phyloP scores from a whole-genome alignment of 2,329 filamentous ascomycete species.

The Botrytis elliptica region DNA sequence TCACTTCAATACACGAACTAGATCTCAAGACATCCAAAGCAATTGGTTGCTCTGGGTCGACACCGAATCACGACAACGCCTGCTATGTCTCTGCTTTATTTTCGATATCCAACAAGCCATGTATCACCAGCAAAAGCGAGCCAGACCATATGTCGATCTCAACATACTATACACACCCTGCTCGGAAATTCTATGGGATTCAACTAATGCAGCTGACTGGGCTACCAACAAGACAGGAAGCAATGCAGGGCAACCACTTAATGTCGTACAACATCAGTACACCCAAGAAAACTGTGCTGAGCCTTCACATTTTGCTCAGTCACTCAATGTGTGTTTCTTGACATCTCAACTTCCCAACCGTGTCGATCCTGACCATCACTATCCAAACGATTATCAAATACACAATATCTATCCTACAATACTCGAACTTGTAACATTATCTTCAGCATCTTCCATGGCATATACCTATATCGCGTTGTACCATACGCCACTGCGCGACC shows the following conservation, averaged over 20 bases:
- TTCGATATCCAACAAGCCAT: conserved; percentile 56
- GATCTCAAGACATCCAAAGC: conserved; percentile 22
- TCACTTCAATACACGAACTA: conserved; percentile 4
- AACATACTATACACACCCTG: conserved; percentile 30
- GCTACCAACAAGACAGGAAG: conserved; percentile 31
- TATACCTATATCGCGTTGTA: conserved; percentile 58
- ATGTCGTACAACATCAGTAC: conserved; percentile 25
- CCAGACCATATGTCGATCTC: conserved; percentile 15
- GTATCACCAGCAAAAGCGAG: conserved; percentile 45
- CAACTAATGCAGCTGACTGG: conserved; percentile 49
- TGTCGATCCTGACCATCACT: conserved; percentile 38
- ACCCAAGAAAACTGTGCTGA: conserved; percentile 20
- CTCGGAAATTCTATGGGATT: conserved; percentile 51
- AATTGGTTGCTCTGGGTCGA: conserved; percentile 54
- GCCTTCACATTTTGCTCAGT: conserved; percentile 30
- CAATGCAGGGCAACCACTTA: conserved; percentile 23
- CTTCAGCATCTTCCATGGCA: conserved; percentile 47
- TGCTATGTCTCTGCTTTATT: conserved; percentile 57
- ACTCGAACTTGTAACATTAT: conserved; percentile 40
- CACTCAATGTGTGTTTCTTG: conserved; percentile 33
- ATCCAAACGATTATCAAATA: conserved; percentile 24
- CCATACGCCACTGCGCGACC: conserved; percentile 56
- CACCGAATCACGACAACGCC: conserved; percentile 51
- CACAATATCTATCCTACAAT: conserved; percentile 21
- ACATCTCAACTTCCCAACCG: conserved; percentile 32